Evolutionary conservation across 176 grass and related monocot species (phyloP), one percentile per base, ranked within the genome.

Genomic region (Musa schizocarpa): DNA sequence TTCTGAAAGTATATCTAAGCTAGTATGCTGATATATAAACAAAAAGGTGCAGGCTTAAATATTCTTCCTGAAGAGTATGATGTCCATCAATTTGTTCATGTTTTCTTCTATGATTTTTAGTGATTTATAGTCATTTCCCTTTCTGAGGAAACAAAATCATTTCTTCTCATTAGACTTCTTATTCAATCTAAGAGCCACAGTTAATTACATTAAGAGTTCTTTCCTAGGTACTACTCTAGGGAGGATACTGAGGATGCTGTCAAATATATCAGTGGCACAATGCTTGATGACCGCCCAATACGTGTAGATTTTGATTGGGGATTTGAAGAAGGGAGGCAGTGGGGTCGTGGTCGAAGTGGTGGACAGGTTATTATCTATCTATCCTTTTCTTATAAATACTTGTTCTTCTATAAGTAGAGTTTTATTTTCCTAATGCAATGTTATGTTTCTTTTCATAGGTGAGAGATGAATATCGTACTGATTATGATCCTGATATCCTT

Each of bases 191-290:
- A 69, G 11, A 11, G 4, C 34, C 16, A 69, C 49, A n/a, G 8
- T 50, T 17, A 69, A 50, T 69, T 20, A 69, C 34, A 50, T 69
- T 43, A 50, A 3, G 50, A 50, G 11, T 50, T 69, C 16, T 24
- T 54, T 70, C 34, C 13, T 74, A 99, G 95, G 84, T 94, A 87
- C 81, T 99, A 99, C 74, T 94, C 95, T 12, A 87, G 95, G 64
- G 95, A 99, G 70, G 95, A 99, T 82, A 86, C 95, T 63, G 95
- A 93, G 84, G 95, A 99, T 89, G 81, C 95, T 71, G 88, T 94
- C 53, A 99, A 99, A 85, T 99, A 94, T 87, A 99, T 94, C 29
- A 89, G 90, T 75, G 95, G 95, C 69, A 99, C 90, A 63, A 94
- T 94, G 83, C 90, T 99, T 72, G 95, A 99, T 43, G 95, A 99